These are phyloP conservation scores for Tuber melanosporum DNA, from an alignment of 495 filamentous ascomycete species.

Conservation along the genomic window DNA sequence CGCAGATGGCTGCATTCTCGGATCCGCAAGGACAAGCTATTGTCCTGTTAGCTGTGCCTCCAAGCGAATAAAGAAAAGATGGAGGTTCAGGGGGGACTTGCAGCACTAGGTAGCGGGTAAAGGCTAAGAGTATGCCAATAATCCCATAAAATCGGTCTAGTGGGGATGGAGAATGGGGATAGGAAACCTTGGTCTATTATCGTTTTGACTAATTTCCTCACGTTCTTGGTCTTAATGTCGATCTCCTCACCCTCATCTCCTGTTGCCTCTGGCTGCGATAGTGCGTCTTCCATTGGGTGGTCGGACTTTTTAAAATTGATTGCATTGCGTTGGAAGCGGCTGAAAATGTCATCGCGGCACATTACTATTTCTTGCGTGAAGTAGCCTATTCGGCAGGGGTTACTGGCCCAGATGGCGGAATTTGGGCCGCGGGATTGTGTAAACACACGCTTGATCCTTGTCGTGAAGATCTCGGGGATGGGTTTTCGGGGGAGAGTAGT, in stretches of 20 bases:
- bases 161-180: slow-evolving; percentile 70
- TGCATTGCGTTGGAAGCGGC: slow-evolving; percentile 65
- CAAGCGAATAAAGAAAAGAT: not conserved
- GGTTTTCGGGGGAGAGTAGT: slow-evolving; percentile 63
- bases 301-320: slow-evolving; percentile 53
- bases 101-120: slow-evolving; percentile 77
- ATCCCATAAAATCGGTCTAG: slow-evolving; percentile 83
- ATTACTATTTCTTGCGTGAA: slow-evolving; percentile 83
- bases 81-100: slow-evolving; percentile 3
- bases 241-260: slow-evolving; percentile 31
- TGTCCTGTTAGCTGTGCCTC: not conserved
- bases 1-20: slow-evolving; percentile 70
- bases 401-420: slow-evolving; percentile 79
- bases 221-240: slow-evolving; percentile 52
- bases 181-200: slow-evolving; percentile 87
- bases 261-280: slow-evolving; percentile 33
- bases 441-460: slow-evolving; percentile 71
- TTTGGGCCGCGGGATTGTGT: slow-evolving; percentile 55
- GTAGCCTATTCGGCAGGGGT: slow-evolving; percentile 69
- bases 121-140: slow-evolving; percentile 49
- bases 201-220: slow-evolving; percentile 84
- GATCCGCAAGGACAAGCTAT: slow-evolving; percentile 66
- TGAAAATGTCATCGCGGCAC: slow-evolving; percentile 76
- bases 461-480: slow-evolving; percentile 83
- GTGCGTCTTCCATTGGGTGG: slow-evolving; percentile 38